Conservation (phyloP, 306 rosid species). For the Ochetophila trinervis region DNA sequence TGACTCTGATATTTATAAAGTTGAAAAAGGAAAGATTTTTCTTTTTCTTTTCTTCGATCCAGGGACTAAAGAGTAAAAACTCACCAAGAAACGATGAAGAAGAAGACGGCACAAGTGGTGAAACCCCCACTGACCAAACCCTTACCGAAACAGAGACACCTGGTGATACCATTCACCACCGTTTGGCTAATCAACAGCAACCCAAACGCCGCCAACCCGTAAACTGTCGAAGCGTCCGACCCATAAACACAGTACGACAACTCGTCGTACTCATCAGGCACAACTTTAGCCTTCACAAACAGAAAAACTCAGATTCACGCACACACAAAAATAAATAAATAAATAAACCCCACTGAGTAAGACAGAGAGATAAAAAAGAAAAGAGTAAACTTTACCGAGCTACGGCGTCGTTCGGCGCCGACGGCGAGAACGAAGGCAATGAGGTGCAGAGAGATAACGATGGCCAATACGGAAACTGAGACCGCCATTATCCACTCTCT, state of each 20-base stretch:
- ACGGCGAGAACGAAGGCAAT: constrained; percentile 81
- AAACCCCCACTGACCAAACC: constrained; percentile 66
- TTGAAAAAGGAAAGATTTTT: background rate
- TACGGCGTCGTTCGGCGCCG: constrained; percentile 93
- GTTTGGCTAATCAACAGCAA: constrained; percentile 64
- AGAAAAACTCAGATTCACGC: no score
- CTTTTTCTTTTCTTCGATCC: no score
- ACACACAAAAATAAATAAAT: background rate
- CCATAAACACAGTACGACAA: constrained; percentile 57
- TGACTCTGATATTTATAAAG: background rate
- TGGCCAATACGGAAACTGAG: constrained; percentile 50
- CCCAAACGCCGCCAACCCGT: constrained; percentile 71
- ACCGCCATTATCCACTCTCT: constrained; percentile 50
- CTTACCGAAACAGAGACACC: constrained; percentile 89
- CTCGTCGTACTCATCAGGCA: constrained; percentile 74
- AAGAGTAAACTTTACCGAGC: constrained; percentile 32
- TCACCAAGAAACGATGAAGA: constrained; percentile 78
- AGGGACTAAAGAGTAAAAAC: background rate
- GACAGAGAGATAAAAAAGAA: background rate
- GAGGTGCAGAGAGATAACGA: constrained; percentile 66
- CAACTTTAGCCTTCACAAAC: constrained; percentile 51
- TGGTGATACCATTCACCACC: constrained; percentile 64
- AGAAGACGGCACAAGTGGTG: constrained; percentile 59
- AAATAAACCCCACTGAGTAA: background rate
- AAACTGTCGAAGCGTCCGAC: constrained; percentile 85